phyloP scores from a whole-genome alignment of 495 filamentous ascomycete species.

The Letharia lupina region DNA sequence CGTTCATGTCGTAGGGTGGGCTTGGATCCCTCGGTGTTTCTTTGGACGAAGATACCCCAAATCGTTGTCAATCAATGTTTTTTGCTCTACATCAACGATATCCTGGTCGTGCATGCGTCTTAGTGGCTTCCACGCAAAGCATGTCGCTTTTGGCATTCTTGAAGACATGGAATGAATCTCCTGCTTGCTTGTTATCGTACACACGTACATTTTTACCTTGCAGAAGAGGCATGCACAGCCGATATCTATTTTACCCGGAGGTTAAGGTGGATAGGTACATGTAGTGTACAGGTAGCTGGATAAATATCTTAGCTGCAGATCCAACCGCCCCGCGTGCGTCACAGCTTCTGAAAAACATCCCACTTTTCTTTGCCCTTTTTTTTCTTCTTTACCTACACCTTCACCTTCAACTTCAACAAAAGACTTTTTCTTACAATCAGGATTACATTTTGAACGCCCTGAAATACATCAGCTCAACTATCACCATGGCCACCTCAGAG shows the following conservation, averaged over 20 bases:
- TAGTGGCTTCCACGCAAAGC: neutral
- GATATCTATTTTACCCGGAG: neutral
- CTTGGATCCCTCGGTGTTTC: neutral
- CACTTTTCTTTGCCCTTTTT: neutral
- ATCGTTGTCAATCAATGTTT: neutral
- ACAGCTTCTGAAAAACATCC: neutral
- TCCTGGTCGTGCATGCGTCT: neutral
- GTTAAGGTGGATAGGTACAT: neutral
- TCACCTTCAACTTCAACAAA: no score
- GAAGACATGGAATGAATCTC: neutral
- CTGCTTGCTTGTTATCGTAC: neutral
- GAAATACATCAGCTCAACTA: neutral
- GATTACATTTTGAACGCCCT: no score
- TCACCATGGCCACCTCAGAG: neutral
- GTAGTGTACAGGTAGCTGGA: neutral
- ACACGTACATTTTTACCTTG: neutral
- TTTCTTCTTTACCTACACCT: neutral
- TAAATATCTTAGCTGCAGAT: neutral
- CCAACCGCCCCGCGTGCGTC: neutral
- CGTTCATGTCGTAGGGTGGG: neutral
- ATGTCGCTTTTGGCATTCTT: neutral
- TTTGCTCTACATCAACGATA: neutral
- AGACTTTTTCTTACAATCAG: no score
- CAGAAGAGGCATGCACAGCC: neutral
- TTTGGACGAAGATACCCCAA: conserved; percentile 3